Percentiles rank a stretch among this genome's conserved stretches.
phyloP scores from a whole-genome alignment of 306 rosid genomes.

The Senna siamea region DNA sequence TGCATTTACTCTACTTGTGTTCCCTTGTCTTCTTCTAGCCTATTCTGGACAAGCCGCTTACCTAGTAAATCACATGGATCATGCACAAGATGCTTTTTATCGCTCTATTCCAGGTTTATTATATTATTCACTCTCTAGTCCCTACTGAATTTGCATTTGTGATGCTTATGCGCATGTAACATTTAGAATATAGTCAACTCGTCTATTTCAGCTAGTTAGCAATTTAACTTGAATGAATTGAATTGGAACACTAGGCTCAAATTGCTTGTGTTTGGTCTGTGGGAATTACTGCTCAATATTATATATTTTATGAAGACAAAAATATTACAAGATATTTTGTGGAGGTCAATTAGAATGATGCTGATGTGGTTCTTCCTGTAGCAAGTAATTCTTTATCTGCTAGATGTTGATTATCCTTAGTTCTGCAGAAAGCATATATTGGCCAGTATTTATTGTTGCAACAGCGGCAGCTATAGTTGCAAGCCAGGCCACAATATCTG shows the following conservation, averaged over 20 bases:
- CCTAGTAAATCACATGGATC: constrained; percentile 59
- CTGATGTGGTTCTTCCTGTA: constrained; percentile 9
- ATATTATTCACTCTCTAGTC: constrained; percentile 2
- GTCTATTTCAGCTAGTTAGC: neutral
- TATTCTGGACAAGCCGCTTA: constrained; percentile 98
- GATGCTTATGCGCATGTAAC: neutral
- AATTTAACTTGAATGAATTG: constrained; percentile 5
- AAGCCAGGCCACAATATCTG: constrained; percentile 90
- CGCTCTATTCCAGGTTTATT: constrained; percentile 91
- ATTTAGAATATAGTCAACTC: constrained; percentile 20
- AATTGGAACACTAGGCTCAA: neutral
- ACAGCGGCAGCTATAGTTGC: constrained; percentile 96
- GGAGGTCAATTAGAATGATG: constrained; percentile 13
- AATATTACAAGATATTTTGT: neutral
- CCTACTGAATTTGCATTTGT: constrained; percentile 15
- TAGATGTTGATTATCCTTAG: constrained; percentile 39
- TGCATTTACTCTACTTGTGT: constrained; percentile 89
- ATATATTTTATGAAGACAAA: constrained; percentile 11
- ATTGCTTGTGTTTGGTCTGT: neutral
- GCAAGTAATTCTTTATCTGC: neutral
- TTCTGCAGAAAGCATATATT: constrained; percentile 70
- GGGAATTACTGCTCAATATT: neutral
- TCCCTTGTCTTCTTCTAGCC: constrained; percentile 95
- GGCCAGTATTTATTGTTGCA: constrained; percentile 93
- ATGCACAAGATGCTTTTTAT: constrained; percentile 62